Percentiles rank a stretch among this genome's conserved stretches.
phyloP scores from a whole-genome alignment of 768 basidiomycete genomes.

The Dacryopinax primogenitus region DNA sequence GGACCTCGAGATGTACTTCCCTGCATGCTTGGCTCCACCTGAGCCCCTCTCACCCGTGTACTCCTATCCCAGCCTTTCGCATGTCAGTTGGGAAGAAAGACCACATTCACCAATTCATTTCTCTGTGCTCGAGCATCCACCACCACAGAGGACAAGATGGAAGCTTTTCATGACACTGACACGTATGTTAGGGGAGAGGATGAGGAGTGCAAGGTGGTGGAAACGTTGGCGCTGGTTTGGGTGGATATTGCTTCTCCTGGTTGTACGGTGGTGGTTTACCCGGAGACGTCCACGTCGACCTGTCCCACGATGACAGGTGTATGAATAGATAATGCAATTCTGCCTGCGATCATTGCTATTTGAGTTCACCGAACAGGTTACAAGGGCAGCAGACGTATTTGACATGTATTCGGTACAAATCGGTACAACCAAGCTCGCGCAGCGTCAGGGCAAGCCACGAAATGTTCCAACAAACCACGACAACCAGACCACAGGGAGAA shows the following conservation, averaged over 20 bases:
- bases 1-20: neutral
- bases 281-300: neutral
- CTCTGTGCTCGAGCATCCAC: neutral
- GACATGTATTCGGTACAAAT: conserved; percentile 3
- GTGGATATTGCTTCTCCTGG: neutral
- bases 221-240: conserved; percentile 1
- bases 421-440: too few species aligned
- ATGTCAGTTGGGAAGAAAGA: neutral
- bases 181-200: neutral
- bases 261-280: neutral
- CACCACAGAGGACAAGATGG: neutral
- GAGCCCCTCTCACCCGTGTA: neutral
- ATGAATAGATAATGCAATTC: neutral
- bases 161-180: neutral
- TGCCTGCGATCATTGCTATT: neutral
- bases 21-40: neutral
- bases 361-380: conserved; percentile 1
- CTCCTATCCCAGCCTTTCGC: neutral
- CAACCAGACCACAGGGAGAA: neutral
- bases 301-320: neutral
- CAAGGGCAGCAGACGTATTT: neutral
- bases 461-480: neutral
- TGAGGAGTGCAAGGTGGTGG: neutral
- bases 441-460: neutral
- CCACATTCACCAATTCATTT: neutral